Percentiles rank a stretch among this genome's conserved stretches.
Conservation (phyloP, 176 grass and related monocot genomes). For the Themeda triandra region DNA sequence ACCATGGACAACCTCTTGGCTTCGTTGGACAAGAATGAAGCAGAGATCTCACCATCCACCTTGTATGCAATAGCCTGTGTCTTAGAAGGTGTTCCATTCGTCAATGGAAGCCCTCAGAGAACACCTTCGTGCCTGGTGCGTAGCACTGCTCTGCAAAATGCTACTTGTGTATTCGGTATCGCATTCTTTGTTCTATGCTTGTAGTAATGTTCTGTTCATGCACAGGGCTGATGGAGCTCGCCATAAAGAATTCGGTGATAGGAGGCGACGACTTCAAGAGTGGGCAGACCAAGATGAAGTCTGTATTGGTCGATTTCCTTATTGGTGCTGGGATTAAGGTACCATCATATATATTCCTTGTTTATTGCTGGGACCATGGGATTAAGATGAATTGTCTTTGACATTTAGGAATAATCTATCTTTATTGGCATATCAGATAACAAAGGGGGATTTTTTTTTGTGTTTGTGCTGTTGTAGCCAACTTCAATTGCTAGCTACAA, state of each 20-base stretch:
- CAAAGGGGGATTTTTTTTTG: background rate
- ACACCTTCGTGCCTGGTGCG: slow-evolving; percentile 91
- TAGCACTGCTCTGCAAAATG: background rate
- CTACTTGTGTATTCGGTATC: background rate
- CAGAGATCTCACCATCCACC: slow-evolving; percentile 91
- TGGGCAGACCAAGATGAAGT: slow-evolving; percentile 90
- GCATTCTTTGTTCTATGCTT: background rate
- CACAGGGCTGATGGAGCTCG: slow-evolving; percentile 73
- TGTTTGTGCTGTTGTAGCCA: slow-evolving; percentile 38
- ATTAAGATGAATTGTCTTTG: background rate
- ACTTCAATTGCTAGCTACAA: slow-evolving; percentile 92
- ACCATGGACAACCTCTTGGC: slow-evolving; percentile 84
- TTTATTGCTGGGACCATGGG: background rate
- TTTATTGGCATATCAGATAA: background rate
- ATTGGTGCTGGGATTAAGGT: slow-evolving; percentile 78
- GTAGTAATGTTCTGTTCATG: background rate
- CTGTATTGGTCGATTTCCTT: slow-evolving; percentile 74
- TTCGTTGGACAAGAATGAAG: slow-evolving; percentile 61
- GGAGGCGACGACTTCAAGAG: slow-evolving; percentile 92
- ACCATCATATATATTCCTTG: background rate
- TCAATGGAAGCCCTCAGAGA: slow-evolving; percentile 98
- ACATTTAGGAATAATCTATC: background rate
- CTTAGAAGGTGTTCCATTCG: slow-evolving; percentile 74
- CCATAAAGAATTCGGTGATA: slow-evolving; percentile 63
- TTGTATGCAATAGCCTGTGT: slow-evolving; percentile 81